These are phyloP conservation scores for Plasmodium gallinaceum DNA, from an alignment of 169 alveolate species.

Conservation along the genomic window DNA sequence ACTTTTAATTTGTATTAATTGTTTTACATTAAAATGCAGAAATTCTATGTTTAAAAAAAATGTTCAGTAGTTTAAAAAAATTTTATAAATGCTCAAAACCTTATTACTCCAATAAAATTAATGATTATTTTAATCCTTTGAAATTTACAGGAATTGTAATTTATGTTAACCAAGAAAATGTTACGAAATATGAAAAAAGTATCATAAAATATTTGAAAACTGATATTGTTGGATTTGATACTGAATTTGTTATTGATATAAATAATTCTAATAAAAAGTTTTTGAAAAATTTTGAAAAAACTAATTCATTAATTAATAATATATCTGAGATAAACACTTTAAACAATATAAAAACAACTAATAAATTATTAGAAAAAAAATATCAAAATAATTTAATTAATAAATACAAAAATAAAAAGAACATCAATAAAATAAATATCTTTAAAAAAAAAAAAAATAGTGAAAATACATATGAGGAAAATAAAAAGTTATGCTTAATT, in stretches of 20 bases:
- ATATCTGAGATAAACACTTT: neutral
- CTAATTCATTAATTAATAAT: neutral
- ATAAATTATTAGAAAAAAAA: neutral
- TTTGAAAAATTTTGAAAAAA: neutral
- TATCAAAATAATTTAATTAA: neutral
- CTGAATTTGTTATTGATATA: constrained; percentile 44
- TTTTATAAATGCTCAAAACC: too few relatives aligned
- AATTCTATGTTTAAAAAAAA: too few relatives aligned
- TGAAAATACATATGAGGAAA: neutral
- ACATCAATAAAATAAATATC: neutral
- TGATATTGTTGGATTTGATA: constrained; percentile 53
- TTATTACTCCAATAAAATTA: neutral
- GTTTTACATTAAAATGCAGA: too few relatives aligned
- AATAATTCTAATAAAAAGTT: neutral
- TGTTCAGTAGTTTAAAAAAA: too few relatives aligned
- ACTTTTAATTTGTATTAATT: too few relatives aligned
- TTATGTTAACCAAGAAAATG: constrained; percentile 56
- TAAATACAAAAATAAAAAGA: neutral
- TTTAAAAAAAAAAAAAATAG: neutral
- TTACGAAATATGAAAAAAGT: constrained; percentile 32
- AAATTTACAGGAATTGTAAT: constrained; percentile 36
- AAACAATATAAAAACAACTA: neutral
- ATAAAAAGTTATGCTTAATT: constrained; percentile 38
- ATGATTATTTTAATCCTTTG: constrained; percentile 1
- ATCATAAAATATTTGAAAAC: constrained; percentile 29